These are phyloP conservation scores for Colletotrichum tamarilloi DNA, from an alignment of 2,329 filamentous ascomycete genomes.

Conservation along the genomic window DNA sequence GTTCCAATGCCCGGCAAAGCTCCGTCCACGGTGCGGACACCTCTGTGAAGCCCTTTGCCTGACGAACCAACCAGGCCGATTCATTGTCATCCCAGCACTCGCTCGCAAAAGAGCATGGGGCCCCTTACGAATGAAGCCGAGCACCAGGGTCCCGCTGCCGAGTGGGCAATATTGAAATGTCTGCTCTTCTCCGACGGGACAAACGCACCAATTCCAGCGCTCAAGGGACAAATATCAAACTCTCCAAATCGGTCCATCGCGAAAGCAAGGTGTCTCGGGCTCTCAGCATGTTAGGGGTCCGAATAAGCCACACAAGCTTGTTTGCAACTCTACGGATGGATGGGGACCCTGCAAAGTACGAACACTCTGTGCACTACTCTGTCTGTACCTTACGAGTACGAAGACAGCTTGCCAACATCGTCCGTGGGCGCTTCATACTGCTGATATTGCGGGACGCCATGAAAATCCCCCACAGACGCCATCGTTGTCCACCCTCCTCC, in stretches of 20 bases:
- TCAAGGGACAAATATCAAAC: background rate
- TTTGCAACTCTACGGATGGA: background rate
- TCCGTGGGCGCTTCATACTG: background rate
- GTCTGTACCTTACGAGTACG: background rate
- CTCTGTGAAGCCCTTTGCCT: background rate
- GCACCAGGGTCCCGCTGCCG: background rate
- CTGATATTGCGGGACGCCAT: constrained; percentile 4
- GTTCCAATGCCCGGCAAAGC: background rate
- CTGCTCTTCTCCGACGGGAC: background rate
- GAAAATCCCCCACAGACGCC: constrained; percentile 13
- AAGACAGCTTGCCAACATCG: background rate
- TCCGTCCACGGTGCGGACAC: background rate
- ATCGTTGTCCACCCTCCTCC: constrained; percentile 4
- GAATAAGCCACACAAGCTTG: background rate
- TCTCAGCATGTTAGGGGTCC: background rate
- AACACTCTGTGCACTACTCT: background rate
- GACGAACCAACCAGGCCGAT: background rate
- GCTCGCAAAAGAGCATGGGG: background rate
- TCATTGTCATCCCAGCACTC: background rate
- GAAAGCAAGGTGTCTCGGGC: background rate
- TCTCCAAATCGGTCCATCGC: background rate
- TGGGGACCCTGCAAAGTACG: background rate
- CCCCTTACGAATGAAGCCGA: background rate
- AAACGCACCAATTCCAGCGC: background rate
- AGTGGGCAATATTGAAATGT: constrained; percentile 4